Conservation (phyloP, 192 early-diverging fungal species). For the Backusella tuberculispora region DNA sequence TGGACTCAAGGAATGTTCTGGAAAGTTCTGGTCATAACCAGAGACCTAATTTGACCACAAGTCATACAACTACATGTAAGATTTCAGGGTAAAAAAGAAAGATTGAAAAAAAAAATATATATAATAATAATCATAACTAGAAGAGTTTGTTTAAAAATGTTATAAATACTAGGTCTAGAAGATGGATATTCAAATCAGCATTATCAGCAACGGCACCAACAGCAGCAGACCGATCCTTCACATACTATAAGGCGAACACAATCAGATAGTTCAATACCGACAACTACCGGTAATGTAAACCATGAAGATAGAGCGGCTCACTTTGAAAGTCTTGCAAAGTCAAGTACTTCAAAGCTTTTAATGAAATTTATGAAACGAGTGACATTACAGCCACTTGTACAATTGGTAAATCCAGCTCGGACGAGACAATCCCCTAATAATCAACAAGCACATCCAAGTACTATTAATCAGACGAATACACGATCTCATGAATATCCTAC, state of each 20-base stretch:
- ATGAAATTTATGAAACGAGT: background rate
- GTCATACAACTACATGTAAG: constrained; percentile 11
- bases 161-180: background rate
- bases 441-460: background rate
- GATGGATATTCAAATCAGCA: background rate
- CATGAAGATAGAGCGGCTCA: background rate
- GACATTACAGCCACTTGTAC: background rate
- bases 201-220: background rate
- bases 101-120: too few relatives aligned
- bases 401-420: background rate
- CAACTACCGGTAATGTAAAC: background rate
- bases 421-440: background rate
- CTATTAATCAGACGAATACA: background rate
- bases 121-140: background rate
- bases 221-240: background rate
- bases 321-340: background rate
- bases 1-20: background rate
- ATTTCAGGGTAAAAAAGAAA: background rate
- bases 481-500: background rate
- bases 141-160: background rate
- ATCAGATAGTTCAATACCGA: background rate
- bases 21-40: background rate
- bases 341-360: background rate
- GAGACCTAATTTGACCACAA: background rate
- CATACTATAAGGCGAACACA: background rate